Conservation (phyloP, 1,284 basidiomycete genomes). For the Mycosarcoma mackinlayi region DNA sequence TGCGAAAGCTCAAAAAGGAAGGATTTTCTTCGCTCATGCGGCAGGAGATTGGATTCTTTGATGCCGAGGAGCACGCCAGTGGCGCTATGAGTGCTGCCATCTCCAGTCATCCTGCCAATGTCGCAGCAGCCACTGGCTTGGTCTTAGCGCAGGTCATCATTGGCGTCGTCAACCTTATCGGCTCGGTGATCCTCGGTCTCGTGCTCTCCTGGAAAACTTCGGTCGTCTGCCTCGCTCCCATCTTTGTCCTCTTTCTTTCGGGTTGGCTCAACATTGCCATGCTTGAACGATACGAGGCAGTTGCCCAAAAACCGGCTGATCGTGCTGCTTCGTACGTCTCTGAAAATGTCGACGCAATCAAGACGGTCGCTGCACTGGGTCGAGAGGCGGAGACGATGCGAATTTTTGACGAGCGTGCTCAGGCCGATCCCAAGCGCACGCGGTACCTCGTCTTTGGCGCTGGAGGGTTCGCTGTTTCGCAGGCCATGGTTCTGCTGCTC, state of each 20-base stretch:
- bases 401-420: conserved; percentile 56
- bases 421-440: conserved; percentile 44
- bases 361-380: conserved; percentile 69
- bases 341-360: conserved; percentile 70
- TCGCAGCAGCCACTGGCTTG: conserved; percentile 69
- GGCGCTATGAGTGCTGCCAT: conserved; percentile 69
- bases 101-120: conserved; percentile 66
- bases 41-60: conserved; percentile 67
- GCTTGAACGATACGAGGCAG: conserved; percentile 64
- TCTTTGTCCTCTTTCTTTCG: conserved; percentile 60
- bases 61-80: conserved; percentile 64
- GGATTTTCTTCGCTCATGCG: conserved; percentile 55
- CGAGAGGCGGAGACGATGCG: conserved; percentile 67
- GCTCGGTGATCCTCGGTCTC: conserved; percentile 68
- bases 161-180: conserved; percentile 64
- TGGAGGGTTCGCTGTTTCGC: conserved; percentile 66
- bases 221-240: conserved; percentile 66
- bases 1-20: conserved; percentile 52
- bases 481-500: conserved; percentile 67
- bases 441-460: conserved; percentile 63
- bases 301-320: conserved; percentile 60
- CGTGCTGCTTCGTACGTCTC: conserved; percentile 66
- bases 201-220: conserved; percentile 68
- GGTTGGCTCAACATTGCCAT: conserved; percentile 66
- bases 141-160: conserved; percentile 69